These are phyloP conservation scores for Phytopythium mirpurense DNA, from an alignment of 352 stramenopile genomes.

Conservation along the genomic window DNA sequence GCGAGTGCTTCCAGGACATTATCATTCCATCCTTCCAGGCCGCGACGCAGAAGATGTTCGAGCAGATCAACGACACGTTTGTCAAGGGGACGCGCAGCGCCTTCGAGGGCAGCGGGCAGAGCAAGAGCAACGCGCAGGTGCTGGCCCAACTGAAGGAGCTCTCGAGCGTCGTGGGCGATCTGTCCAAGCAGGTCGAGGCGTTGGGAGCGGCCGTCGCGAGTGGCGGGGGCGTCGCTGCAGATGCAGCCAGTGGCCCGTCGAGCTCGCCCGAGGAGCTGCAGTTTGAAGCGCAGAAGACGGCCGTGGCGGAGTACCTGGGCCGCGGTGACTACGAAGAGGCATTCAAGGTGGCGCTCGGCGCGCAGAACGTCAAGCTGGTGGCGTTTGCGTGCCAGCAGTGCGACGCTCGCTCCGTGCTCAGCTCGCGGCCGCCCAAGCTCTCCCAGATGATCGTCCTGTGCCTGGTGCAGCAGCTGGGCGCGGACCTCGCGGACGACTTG, in stretches of 20 bases:
- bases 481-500: conserved; percentile 58
- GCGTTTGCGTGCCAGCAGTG: conserved; percentile 63
- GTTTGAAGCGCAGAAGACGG: conserved; percentile 54
- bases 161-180: conserved; percentile 44
- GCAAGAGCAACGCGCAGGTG: conserved; percentile 52
- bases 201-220: conserved; percentile 27
- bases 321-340: conserved; percentile 69
- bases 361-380: conserved; percentile 72
- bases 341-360: conserved; percentile 77
- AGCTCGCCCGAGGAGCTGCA: conserved; percentile 45
- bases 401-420: conserved; percentile 57
- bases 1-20: conserved; percentile 81
- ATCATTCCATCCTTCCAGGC: conserved; percentile 86
- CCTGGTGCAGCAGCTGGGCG: conserved; percentile 77
- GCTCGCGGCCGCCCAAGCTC: conserved; percentile 58
- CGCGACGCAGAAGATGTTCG: conserved; percentile 87
- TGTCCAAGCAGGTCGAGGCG: conserved; percentile 64
- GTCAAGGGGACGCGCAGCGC: conserved; percentile 62
- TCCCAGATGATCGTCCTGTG: conserved; percentile 85
- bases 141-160: conserved; percentile 58
- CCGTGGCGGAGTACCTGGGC: conserved; percentile 40
- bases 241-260: conserved; percentile 7
- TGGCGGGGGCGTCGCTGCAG: conserved; percentile 13
- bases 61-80: conserved; percentile 84
- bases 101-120: conserved; percentile 53